A percentile compares a stretch with the other conserved stretches of the same genome.
Evolutionary conservation across 2,329 filamentous ascomycete species (phyloP).

Genomic region (Elsinoe batatas): DNA sequence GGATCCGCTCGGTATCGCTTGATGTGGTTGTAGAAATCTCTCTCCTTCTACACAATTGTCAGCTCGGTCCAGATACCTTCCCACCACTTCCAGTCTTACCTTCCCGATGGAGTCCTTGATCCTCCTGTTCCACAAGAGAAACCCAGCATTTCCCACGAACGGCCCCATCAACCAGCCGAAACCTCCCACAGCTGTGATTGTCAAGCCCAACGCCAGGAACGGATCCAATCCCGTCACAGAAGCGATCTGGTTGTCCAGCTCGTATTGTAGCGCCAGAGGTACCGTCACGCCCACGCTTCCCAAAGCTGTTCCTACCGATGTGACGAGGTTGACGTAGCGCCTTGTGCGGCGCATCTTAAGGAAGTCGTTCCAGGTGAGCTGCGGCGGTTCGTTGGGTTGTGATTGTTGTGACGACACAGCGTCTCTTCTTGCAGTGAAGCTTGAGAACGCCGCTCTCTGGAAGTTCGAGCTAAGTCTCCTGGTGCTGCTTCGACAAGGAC

Average conservation of each 20-base stretch:
- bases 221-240: conserved; percentile 78
- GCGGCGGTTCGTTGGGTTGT: conserved; percentile 15
- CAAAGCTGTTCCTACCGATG: conserved; percentile 58
- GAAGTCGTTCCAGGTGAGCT: conserved; percentile 71
- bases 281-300: conserved; percentile 53
- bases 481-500: not conserved
- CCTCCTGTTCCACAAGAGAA: conserved; percentile 64
- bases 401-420: conserved; percentile 15
- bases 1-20: conserved; percentile 90
- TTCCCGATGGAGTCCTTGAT: conserved; percentile 61
- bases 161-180: conserved; percentile 84
- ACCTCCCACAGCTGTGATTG: conserved; percentile 66
- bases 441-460: not conserved
- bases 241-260: conserved; percentile 56
- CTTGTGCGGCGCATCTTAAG: conserved; percentile 81
- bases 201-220: conserved; percentile 71
- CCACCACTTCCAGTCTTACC: conserved; percentile 35
- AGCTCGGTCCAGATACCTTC: conserved; percentile 2
- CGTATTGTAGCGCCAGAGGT: conserved; percentile 56
- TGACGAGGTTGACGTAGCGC: conserved; percentile 70
- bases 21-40: conserved; percentile 83
- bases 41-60: conserved; percentile 60
- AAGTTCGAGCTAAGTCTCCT: not conserved
- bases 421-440: conserved; percentile 11
- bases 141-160: conserved; percentile 67